Evolutionary conservation across 495 filamentous ascomycete genomes (phyloP).

Genomic region (Trichoderma asperelloides): DNA sequence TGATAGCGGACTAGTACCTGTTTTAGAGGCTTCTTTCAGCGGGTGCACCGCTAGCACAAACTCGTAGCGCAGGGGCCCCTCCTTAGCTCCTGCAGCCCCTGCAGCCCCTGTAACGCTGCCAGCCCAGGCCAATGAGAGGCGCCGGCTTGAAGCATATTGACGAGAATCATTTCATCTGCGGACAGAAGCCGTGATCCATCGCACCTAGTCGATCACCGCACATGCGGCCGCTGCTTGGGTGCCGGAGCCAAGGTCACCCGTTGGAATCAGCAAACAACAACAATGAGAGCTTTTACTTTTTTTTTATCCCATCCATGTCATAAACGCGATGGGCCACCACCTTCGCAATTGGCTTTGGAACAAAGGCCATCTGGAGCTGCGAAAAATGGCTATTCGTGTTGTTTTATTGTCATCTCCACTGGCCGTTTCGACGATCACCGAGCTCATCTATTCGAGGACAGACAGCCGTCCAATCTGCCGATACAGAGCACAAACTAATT

Average conservation of each 20-base stretch:
- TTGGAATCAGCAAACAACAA: no score
- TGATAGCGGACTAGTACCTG: not conserved
- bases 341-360: not conserved
- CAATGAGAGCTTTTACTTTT: no score
- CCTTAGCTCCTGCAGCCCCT: not conserved
- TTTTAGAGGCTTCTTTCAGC: not conserved
- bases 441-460: not conserved
- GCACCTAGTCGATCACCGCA: no score
- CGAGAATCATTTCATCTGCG: not conserved
- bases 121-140: not conserved
- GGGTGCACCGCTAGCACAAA: not conserved
- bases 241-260: no score
- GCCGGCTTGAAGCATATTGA: not conserved
- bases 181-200: no score
- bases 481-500: not conserved
- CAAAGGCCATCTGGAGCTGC: not conserved
- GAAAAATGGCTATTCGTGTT: not conserved
- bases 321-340: not conserved
- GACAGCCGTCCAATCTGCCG: not conserved
- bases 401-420: not conserved
- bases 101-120: not conserved
- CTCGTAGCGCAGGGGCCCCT: not conserved
- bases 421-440: not conserved
- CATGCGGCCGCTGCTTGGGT: no score
- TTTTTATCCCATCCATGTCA: no score